These are phyloP conservation scores for Tolypocladium capitatum DNA, from an alignment of 2,329 filamentous ascomycete genomes.

Conservation along the genomic window DNA sequence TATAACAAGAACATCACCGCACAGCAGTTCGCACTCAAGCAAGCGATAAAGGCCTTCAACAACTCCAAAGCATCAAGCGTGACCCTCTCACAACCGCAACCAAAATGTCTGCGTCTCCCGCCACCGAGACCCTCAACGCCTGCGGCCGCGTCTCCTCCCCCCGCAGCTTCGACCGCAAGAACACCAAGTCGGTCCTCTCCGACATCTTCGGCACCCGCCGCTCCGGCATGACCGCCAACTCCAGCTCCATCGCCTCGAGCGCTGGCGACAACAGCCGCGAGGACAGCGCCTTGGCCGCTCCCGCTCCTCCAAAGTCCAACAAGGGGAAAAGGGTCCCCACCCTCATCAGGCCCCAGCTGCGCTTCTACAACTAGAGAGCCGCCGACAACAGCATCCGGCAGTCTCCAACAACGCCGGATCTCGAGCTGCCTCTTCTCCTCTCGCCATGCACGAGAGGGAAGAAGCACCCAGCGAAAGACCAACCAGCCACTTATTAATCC, in stretches of 20 bases:
- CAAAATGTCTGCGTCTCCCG: constrained; percentile 1
- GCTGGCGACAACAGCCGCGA: neutral
- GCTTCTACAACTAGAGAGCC: constrained; percentile 3
- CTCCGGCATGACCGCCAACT: neutral
- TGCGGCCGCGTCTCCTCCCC: constrained; percentile 4
- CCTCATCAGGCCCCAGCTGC: constrained; percentile 3
- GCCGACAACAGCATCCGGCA: neutral
- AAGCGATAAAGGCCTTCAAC: too few relatives aligned
- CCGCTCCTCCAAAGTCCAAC: neutral
- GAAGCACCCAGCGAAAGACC: neutral
- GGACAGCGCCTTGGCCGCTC: neutral
- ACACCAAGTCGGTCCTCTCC: constrained; percentile 2
- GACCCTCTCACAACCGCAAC: neutral
- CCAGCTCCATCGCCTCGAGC: constrained; percentile 1
- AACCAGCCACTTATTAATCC: neutral
- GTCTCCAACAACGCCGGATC: neutral
- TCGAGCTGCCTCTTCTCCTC: neutral
- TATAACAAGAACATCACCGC: neutral
- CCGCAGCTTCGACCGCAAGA: constrained; percentile 3
- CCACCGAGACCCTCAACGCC: constrained; percentile 5
- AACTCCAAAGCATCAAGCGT: neutral
- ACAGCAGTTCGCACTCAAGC: neutral
- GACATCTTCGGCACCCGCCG: constrained; percentile 4
- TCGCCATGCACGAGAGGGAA: neutral
- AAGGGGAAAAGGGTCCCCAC: constrained; percentile 2